Evolutionary conservation across 768 basidiomycete species (phyloP), one percentile per base, ranked within the genome.

Genomic region (Pleurotus eryngii): DNA sequence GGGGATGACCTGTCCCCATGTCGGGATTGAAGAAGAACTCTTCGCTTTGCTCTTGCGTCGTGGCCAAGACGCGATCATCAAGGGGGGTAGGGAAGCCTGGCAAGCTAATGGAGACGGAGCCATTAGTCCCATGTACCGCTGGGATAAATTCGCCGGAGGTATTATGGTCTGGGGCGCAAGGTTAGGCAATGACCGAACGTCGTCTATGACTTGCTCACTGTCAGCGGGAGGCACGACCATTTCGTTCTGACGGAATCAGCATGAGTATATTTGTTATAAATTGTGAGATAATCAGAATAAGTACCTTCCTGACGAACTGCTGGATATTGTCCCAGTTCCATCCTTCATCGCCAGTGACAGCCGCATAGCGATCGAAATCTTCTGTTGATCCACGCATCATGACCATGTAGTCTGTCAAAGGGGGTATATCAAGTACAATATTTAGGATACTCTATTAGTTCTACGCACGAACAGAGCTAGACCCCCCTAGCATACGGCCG

Each of bases 271-370:
- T 68, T 35, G 59, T 56, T 38, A 70, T 65, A 58, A 72, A 76
- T 30, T 69, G 64, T 76, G 6, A 42, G 9, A 37, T 6, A 43
- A 15, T 38, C 24, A 46, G 5, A 22, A 22, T 22, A 11, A 42
- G 18, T 47, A 74, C 74, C 61, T 70, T 70, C 35, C 59, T 56
- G 45, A 70, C 65, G 59, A 72, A 76, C 35, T 69, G 65, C 24
- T 66, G 63, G 39, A 78, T 66, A 9, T 64, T 66, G 18, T 67
- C 58, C 76, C 76, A 78, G 7, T 63, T 65, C 74, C 73, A 77
- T 12, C 72, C 71, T 8, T 57, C 15, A 59, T 78, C 74, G 6
- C 69, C 70, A 11, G 73, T 69, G 15, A 73, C 57, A 9, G 56
- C 46, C 1, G 69, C 74, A 9, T 67, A 67, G 35, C 70, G 69